Conservation (phyloP, 768 basidiomycete genomes). For the Xerocomus potaroensis region DNA sequence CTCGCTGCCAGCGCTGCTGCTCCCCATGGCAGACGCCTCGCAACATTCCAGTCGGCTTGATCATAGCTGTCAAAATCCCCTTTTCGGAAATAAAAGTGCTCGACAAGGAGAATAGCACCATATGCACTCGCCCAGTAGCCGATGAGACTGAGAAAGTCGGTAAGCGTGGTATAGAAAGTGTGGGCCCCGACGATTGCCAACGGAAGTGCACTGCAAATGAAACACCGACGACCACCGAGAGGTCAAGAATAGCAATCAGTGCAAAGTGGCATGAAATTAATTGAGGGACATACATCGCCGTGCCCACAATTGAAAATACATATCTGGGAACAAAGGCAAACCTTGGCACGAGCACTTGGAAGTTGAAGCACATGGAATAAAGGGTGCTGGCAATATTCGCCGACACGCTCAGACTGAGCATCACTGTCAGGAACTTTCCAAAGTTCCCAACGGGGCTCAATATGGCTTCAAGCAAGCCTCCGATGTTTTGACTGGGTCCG, state of each 20-base stretch:
- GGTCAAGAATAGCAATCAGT: conserved; percentile 6
- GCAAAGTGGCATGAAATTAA: neutral
- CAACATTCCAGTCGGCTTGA: conserved; percentile 46
- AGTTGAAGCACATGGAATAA: conserved; percentile 73
- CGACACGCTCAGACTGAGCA: conserved; percentile 72
- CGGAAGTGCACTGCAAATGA: conserved; percentile 53
- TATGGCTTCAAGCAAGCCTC: conserved; percentile 60
- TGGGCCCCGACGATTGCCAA: conserved; percentile 66
- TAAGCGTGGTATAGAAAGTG: conserved; percentile 59
- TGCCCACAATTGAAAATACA: conserved; percentile 61
- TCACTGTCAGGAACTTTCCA: conserved; percentile 65
- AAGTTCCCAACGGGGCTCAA: conserved; percentile 59
- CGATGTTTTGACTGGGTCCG: conserved; percentile 49
- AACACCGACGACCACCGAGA: no score
- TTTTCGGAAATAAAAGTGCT: conserved; percentile 63
- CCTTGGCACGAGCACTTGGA: conserved; percentile 65
- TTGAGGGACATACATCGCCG: conserved; percentile 52
- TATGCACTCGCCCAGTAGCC: conserved; percentile 62
- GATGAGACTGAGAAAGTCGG: conserved; percentile 64
- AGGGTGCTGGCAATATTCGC: conserved; percentile 81
- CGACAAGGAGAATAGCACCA: conserved; percentile 53
- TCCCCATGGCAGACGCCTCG: conserved; percentile 54
- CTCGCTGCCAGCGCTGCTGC: conserved; percentile 54
- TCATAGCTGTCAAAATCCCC: conserved; percentile 48
- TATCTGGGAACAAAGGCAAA: conserved; percentile 61